Evolutionary conservation across 2,329 filamentous ascomycete genomes (phyloP), one percentile per base, ranked within the genome.

Genomic region (Harringtonia lauricola): DNA sequence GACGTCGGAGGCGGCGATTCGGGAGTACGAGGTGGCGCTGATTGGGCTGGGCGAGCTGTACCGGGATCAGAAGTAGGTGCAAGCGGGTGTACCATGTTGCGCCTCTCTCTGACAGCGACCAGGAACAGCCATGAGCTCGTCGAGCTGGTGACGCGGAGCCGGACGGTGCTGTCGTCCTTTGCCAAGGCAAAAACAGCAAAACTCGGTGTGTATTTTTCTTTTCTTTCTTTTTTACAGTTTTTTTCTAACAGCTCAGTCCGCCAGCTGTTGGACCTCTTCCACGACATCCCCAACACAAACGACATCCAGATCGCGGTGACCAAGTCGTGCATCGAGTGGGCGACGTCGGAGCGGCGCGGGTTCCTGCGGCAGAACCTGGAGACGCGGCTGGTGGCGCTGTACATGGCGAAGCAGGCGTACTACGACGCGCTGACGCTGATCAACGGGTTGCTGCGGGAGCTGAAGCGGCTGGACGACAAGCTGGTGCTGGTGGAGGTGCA

Each of bases 261-360:
- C 55, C 88, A 95, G 67, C 80, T 98, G 22, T 84, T 98, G 63
- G 92, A 98, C 64, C 81, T 95, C 63, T 92, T 96, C 72, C 80
- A 85, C 57, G 78, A 84, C 58, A 95, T 96, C 56, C 92, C 94
- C 57, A 84, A 95, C 67, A 92, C 87, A 55, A 84, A 84, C 70
- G 92, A 98, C 62, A 86, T 83, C 60, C 92, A 98, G 70, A 88
- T 95, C 63, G 71, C 81, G 62, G 87, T 95, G 57, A 98, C 92
- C 59, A 95, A 95, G 68, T 95, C 92, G 67, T 96, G 88, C 71
- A 98, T 98, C 79, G 90, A 96, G 69, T 98, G 92, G 92, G 92
- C 92, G 39, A 86, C 90, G 43, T 85, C 86, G 42, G 88, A 96
- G 70, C 85, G 89, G 56, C 84, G 92, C 59, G 86, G 87, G 48